Conservation (phyloP, 2,329 filamentous ascomycete genomes). For the Pseudogymnoascus sp. region DNA sequence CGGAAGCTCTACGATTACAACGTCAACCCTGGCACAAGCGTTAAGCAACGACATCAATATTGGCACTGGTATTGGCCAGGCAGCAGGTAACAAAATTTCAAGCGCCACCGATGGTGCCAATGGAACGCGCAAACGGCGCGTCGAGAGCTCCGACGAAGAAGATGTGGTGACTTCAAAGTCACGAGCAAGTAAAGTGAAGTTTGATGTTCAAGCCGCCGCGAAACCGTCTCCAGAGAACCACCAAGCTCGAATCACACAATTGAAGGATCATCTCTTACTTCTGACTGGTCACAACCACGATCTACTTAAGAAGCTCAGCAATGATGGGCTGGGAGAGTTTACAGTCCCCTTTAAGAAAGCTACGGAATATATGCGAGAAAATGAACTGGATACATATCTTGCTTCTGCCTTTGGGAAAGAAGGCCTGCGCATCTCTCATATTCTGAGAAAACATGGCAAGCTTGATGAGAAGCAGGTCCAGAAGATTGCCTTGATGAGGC, state of each 20-base stretch:
- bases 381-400: constrained; percentile 75
- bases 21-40: constrained; percentile 47
- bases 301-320: constrained; percentile 62
- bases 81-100: constrained; percentile 39
- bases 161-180: constrained; percentile 10
- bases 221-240: constrained; percentile 15
- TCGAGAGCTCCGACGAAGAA: constrained; percentile 21
- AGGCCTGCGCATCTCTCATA: constrained; percentile 74
- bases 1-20: constrained; percentile 38
- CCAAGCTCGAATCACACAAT: constrained; percentile 43
- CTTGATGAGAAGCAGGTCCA: constrained; percentile 89
- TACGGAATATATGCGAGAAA: constrained; percentile 60
- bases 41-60: constrained; percentile 46
- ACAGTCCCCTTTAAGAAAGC: constrained; percentile 73
- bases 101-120: not conserved
- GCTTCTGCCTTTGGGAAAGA: constrained; percentile 66
- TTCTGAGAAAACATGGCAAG: constrained; percentile 79
- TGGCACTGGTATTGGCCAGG: constrained; percentile 49
- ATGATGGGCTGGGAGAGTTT: constrained; percentile 62
- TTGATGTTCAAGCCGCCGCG: constrained; percentile 36
- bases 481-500: constrained; percentile 71
- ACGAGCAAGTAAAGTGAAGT: constrained; percentile 37
- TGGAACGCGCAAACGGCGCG: constrained; percentile 11
- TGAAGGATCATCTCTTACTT: constrained; percentile 66
- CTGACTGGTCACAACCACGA: constrained; percentile 60